Evolutionary conservation across 768 basidiomycete genomes (phyloP), one percentile per base, ranked within the genome.

Genomic region (Rhizopogon vinicolor): DNA sequence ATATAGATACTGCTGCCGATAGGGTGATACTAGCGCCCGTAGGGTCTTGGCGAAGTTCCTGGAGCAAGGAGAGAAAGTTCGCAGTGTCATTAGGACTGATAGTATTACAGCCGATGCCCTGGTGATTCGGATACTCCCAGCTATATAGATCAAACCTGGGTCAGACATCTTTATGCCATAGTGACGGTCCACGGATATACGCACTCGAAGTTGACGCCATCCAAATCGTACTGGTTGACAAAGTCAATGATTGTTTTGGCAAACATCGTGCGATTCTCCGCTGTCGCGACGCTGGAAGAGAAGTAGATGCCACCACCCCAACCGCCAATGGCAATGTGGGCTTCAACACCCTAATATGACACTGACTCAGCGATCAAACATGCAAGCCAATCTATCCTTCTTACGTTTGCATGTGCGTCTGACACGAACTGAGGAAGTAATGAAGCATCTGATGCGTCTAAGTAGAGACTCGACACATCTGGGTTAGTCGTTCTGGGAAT

Each of bases 61-160:
- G 78, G 31, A 96, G 78, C 77, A 95, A 89, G 12, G 76, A 63
- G 41, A 95, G 80, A 72, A 87, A 89, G 69, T 97, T 94, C 56
- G 78, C 76, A 0, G 87, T 85, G 68, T 97, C 94, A 51, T 78
- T 62, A 3, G 77, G 59, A 29, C 79, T 80, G 49, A 84, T 68
- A 5, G 67, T 68, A 71, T 96, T 96, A 65, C 89, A 90, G 4
- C 80, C 78, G n/a, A 88, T 78, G 14, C 91, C 92, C 19, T 73
- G 73, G 9, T 72, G 71, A 37, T 76, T 81, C 40, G 93, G 93
- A 65, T 91, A 96, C 68, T 94, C 93, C 92, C 91, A 93, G 65
- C 89, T 90, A 2, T 22, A 22, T 22, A 48, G 52, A 22, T 16
- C 0, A 28, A 14, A 4, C 2, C 13, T 25, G 61, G 28, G 60